Conservation (phyloP, 2,329 filamentous ascomycete genomes). For the Talaromyces albobiverticillius region DNA sequence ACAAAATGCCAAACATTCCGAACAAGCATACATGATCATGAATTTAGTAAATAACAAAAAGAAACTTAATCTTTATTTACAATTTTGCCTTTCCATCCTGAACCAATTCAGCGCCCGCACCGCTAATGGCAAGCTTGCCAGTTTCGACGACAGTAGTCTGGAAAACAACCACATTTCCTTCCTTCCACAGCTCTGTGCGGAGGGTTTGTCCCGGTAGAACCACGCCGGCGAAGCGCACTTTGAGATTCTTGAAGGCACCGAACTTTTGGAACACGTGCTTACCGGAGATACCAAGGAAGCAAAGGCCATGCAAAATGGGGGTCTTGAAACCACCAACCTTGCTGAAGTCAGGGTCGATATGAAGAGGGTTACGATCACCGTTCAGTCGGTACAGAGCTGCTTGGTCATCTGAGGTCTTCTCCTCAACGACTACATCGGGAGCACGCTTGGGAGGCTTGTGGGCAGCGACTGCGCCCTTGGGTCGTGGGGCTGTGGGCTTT, state of each 20-base stretch:
- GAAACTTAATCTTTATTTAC: conserved; percentile 32
- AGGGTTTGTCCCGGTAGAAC: conserved; percentile 87
- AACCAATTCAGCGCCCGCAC: conserved; percentile 73
- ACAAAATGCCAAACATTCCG: too few species aligned
- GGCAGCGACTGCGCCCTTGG: conserved; percentile 74
- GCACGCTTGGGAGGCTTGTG: conserved; percentile 74
- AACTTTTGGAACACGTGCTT: conserved; percentile 86
- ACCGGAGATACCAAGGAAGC: conserved; percentile 85
- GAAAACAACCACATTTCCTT: conserved; percentile 75
- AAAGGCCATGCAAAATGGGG: conserved; percentile 95
- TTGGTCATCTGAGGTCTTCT: conserved; percentile 84
- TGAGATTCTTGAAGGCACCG: conserved; percentile 83
- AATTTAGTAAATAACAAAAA: too few species aligned
- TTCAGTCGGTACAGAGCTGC: conserved; percentile 90
- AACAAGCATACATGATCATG: too few species aligned
- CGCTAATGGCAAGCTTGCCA: conserved; percentile 80
- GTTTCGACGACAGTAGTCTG: conserved; percentile 90
- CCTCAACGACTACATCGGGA: conserved; percentile 80
- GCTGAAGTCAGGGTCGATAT: conserved; percentile 91
- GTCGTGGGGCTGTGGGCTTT: conserved; percentile 64
- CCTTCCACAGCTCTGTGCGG: conserved; percentile 92
- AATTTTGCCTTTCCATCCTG: conserved; percentile 50
- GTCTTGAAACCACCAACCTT: conserved; percentile 92
- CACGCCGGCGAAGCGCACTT: conserved; percentile 84
- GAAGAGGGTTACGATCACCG: conserved; percentile 93